These are phyloP conservation scores for Chalciporus sp. DNA, from an alignment of 1,284 basidiomycete genomes.

Conservation along the genomic window DNA sequence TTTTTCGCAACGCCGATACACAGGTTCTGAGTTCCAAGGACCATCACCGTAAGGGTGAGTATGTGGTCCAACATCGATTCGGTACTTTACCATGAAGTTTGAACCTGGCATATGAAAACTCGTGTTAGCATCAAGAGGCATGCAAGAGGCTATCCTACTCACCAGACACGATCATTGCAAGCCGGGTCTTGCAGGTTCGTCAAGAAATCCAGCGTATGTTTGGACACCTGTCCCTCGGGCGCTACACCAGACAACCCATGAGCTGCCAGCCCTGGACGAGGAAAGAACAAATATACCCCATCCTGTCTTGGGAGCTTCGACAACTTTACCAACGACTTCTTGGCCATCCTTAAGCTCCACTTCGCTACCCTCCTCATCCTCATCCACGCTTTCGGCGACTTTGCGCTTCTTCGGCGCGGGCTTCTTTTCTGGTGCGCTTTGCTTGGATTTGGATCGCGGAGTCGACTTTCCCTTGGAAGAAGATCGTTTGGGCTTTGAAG, in stretches of 20 bases:
- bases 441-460: conserved; percentile 16
- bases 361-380: conserved; percentile 41
- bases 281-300: conserved; percentile 53
- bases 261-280: not conserved
- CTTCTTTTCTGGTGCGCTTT: conserved; percentile 2
- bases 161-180: conserved; percentile 90
- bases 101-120: conserved; percentile 53
- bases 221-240: conserved; percentile 82
- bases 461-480: conserved; percentile 4
- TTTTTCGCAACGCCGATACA: conserved; percentile 80
- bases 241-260: conserved; percentile 46
- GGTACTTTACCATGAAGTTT: conserved; percentile 62
- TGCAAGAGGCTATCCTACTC: not conserved
- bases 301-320: conserved; percentile 80
- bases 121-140: not conserved
- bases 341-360: conserved; percentile 65
- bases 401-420: conserved; percentile 24
- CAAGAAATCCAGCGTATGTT: conserved; percentile 83
- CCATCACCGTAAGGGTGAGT: conserved; percentile 1
- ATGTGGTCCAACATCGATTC: not conserved
- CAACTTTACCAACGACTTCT: conserved; percentile 67
- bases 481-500: conserved; percentile 11
- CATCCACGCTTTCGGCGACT: conserved; percentile 16
- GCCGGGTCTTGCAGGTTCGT: conserved; percentile 69
- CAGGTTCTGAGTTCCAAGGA: conserved; percentile 58